phyloP scores from a whole-genome alignment of 2,329 filamentous ascomycete species.

The Incumbomyces delicatus region DNA sequence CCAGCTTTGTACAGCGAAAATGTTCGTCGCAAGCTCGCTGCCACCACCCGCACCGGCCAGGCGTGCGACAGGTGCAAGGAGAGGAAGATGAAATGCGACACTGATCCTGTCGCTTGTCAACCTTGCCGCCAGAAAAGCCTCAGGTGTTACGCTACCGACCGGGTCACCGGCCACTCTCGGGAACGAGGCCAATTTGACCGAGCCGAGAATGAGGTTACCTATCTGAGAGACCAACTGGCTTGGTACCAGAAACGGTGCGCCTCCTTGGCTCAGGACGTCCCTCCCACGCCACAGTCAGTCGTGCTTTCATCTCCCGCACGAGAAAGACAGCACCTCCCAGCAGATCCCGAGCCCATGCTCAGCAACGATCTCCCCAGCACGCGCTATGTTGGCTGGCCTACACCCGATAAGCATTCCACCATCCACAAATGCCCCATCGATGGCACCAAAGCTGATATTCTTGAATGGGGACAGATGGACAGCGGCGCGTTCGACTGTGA shows the following conservation, averaged over 20 bases:
- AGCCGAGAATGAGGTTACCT: constrained; percentile 62
- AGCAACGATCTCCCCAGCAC: constrained; percentile 10
- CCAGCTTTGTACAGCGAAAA: constrained; percentile 33
- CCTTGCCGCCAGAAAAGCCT: constrained; percentile 67
- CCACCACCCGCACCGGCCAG: constrained; percentile 60
- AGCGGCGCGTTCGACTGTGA: constrained; percentile 58
- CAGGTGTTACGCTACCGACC: constrained; percentile 75
- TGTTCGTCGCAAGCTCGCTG: constrained; percentile 44
- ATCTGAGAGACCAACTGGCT: constrained; percentile 56
- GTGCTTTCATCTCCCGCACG: neutral
- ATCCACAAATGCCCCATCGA: constrained; percentile 37
- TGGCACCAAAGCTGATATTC: constrained; percentile 65
- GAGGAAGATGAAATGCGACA: constrained; percentile 81
- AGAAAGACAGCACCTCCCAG: neutral
- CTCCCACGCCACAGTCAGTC: constrained; percentile 3
- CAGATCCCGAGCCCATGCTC: neutral
- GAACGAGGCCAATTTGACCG: constrained; percentile 68
- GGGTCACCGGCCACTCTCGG: constrained; percentile 72
- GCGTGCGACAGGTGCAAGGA: constrained; percentile 85
- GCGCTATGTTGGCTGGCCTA: constrained; percentile 19
- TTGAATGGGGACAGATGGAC: constrained; percentile 66
- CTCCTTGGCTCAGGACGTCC: constrained; percentile 8
- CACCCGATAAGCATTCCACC: constrained; percentile 10
- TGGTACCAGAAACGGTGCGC: constrained; percentile 54
- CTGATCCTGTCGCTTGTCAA: constrained; percentile 67